Conservation (phyloP, 2,329 filamentous ascomycete species). For the Thelonectria blattea region DNA sequence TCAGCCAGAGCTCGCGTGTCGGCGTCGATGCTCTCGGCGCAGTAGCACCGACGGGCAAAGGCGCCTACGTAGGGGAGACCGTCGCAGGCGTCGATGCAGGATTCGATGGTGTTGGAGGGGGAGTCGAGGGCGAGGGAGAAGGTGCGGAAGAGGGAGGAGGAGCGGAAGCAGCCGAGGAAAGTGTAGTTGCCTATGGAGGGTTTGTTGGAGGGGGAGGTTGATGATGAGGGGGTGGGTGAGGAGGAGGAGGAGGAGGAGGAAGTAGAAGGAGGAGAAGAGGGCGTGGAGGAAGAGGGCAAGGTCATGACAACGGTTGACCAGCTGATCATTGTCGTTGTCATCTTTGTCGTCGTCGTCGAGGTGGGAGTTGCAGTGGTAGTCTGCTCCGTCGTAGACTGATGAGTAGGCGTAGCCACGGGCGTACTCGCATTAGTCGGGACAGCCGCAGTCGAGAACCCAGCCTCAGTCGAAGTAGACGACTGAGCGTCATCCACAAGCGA, state of each 20-base stretch:
- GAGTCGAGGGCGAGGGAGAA: constrained; percentile 42
- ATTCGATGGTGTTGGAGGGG: constrained; percentile 47
- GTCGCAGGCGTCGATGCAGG: constrained; percentile 47
- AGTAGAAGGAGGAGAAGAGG: not conserved
- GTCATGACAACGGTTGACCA: constrained; percentile 39
- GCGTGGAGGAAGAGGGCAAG: constrained; percentile 19
- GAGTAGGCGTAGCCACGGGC: not conserved
- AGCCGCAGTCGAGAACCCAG: not conserved
- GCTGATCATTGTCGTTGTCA: constrained; percentile 36
- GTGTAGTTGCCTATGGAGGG: constrained; percentile 41
- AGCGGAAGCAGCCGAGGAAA: constrained; percentile 52
- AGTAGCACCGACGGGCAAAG: constrained; percentile 52
- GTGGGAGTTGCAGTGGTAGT: not conserved
- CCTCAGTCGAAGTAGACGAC: not conserved
- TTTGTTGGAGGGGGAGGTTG: constrained; percentile 39
- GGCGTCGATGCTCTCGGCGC: constrained; percentile 49
- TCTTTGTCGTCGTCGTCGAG: constrained; percentile 37
- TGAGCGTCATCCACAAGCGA: not conserved
- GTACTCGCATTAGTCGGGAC: not conserved
- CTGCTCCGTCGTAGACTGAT: constrained; percentile 16
- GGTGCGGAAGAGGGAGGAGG: constrained; percentile 42
- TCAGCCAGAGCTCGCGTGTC: constrained; percentile 45
- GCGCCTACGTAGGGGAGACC: constrained; percentile 48
- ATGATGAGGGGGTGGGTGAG: constrained; percentile 24
- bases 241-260: not conserved